phyloP scores from a whole-genome alignment of 768 basidiomycete genomes.

The Imleria badia region DNA sequence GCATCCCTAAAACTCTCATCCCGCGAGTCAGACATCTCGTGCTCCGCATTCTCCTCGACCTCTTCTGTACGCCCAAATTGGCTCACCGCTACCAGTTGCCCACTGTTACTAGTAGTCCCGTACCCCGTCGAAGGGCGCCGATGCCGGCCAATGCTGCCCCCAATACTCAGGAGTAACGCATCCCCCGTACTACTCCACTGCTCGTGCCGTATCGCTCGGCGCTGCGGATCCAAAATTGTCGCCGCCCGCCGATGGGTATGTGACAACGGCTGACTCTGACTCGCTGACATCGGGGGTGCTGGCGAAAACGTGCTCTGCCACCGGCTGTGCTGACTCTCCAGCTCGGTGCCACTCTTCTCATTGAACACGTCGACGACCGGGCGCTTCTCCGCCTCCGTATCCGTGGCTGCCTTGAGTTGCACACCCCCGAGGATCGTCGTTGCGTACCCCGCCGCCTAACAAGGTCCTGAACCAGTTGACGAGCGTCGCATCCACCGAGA shows the following conservation, averaged over 20 bases:
- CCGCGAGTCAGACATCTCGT: slow-evolving; percentile 29
- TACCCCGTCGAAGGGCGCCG: slow-evolving; percentile 73
- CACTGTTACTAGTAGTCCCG: slow-evolving; percentile 29
- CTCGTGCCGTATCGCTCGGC: slow-evolving; percentile 63
- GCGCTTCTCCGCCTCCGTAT: slow-evolving; percentile 35
- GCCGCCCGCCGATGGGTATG: slow-evolving; percentile 71
- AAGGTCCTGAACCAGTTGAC: slow-evolving; percentile 76
- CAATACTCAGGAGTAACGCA: slow-evolving; percentile 44
- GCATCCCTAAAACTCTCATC: slow-evolving; percentile 48
- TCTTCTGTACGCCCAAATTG: slow-evolving; percentile 53
- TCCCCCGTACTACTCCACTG: slow-evolving; percentile 77
- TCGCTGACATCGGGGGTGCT: slow-evolving; percentile 37
- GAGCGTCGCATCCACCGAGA: slow-evolving; percentile 67
- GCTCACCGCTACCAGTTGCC: slow-evolving; percentile 38
- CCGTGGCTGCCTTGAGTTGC: slow-evolving; percentile 38
- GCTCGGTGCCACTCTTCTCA: slow-evolving; percentile 24
- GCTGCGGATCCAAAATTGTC: slow-evolving; percentile 71
- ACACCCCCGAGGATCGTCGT: slow-evolving; percentile 50
- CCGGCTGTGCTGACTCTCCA: slow-evolving; percentile 19
- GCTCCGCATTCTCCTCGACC: slow-evolving; percentile 48
- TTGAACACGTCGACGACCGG: slow-evolving; percentile 15
- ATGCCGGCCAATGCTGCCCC: slow-evolving; percentile 64
- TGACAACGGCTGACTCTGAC: slow-evolving; percentile 57
- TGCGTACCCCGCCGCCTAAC: slow-evolving; percentile 44
- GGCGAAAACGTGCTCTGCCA: slow-evolving; percentile 27